Evolutionary conservation across 2,329 filamentous ascomycete species (phyloP).

Genomic region (Colletotrichum falcatum): DNA sequence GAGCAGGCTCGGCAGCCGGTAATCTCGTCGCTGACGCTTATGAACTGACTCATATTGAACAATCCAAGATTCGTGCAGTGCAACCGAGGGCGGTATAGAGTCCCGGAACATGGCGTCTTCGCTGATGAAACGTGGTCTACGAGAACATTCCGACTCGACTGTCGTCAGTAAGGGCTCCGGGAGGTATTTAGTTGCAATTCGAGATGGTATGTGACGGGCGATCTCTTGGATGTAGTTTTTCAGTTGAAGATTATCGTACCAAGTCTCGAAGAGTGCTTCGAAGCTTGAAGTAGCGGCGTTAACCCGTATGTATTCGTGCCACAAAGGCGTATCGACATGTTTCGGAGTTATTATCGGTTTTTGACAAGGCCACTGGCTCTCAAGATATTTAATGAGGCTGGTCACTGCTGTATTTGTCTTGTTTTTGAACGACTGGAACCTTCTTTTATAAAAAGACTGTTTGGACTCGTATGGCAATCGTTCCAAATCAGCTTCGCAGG

Average conservation of each 20-base stretch:
- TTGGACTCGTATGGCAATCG: accelerated
- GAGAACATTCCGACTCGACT: background rate
- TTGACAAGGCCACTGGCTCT: background rate
- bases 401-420: background rate
- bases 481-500: background rate
- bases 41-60: background rate
- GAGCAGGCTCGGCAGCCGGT: background rate
- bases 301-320: no score
- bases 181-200: background rate
- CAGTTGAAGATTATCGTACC: conserved; percentile 46
- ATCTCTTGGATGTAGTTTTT: conserved; percentile 42
- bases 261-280: conserved; percentile 21
- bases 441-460: background rate
- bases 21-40: background rate
- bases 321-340: background rate
- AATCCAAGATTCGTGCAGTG: background rate
- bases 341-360: background rate
- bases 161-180: background rate
- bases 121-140: background rate
- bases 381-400: background rate
- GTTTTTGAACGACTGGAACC: background rate
- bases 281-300: background rate
- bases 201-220: background rate
- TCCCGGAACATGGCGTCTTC: background rate
- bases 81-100: background rate